Evolutionary conservation across 2,329 filamentous ascomycete species (phyloP).

Genomic region (Beauveria sp.): DNA sequence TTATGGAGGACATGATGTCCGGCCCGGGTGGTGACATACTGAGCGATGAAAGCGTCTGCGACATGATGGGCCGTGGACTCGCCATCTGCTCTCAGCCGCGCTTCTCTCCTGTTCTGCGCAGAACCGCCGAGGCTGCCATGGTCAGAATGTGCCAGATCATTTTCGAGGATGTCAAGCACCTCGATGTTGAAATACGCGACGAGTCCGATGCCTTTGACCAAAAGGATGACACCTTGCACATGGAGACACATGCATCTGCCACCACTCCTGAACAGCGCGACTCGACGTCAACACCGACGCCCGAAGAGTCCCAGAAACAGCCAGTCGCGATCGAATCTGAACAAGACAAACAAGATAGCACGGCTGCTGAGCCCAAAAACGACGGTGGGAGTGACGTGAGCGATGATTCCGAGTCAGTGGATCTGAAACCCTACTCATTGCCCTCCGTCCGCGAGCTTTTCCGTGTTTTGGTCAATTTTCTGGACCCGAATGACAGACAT

Average conservation of each 20-base stretch:
- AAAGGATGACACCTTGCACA: slow-evolving; percentile 68
- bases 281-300: slow-evolving; percentile 1
- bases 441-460: slow-evolving; percentile 94
- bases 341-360: slow-evolving; percentile 4
- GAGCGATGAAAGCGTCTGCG: slow-evolving; percentile 97
- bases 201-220: slow-evolving; percentile 59
- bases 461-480: slow-evolving; percentile 82
- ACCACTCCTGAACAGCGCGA: slow-evolving; percentile 8
- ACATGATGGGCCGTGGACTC: slow-evolving; percentile 98
- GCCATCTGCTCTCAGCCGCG: slow-evolving; percentile 95
- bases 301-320: slow-evolving; percentile 4
- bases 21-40: slow-evolving; percentile 82
- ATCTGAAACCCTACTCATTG: slow-evolving; percentile 81
- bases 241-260: slow-evolving; percentile 50
- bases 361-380: slow-evolving; percentile 15
- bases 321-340: slow-evolving; percentile 3
- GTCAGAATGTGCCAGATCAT: slow-evolving; percentile 99
- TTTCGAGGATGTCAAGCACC: slow-evolving; percentile 82
- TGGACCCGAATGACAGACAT: slow-evolving; percentile 87
- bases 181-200: slow-evolving; percentile 68
- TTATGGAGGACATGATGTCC: slow-evolving; percentile 98
- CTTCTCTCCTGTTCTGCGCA: slow-evolving; percentile 81
- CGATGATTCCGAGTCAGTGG: slow-evolving; percentile 39
- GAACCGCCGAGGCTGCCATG: slow-evolving; percentile 94
- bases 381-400: slow-evolving; percentile 24